These are phyloP conservation scores for Periglandula ipomoeae DNA, from an alignment of 2,329 filamentous ascomycete genomes.

Conservation along the genomic window DNA sequence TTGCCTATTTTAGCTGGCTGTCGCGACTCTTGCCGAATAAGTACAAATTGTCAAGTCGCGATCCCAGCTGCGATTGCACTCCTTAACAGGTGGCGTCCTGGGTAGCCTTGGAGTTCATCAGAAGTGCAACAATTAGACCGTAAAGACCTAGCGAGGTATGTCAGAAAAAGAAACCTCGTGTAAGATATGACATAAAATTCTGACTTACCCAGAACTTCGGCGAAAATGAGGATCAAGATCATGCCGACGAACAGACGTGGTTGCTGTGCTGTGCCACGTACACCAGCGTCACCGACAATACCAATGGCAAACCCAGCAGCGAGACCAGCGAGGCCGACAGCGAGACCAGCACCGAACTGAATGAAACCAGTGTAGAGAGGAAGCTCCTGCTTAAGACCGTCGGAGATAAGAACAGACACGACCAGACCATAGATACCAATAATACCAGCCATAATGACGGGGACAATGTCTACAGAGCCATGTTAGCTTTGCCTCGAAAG, in stretches of 20 bases:
- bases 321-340: slow-evolving; percentile 74
- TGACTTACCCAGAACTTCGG: slow-evolving; percentile 91
- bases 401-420: slow-evolving; percentile 79
- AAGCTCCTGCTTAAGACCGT: slow-evolving; percentile 62
- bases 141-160: slow-evolving; percentile 70
- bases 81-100: slow-evolving; percentile 52
- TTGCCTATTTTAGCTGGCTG: slow-evolving; percentile 14
- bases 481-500: slow-evolving; percentile 12
- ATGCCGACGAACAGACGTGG: slow-evolving; percentile 89
- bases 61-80: slow-evolving; percentile 9
- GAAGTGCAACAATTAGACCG: slow-evolving; percentile 93
- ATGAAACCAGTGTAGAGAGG: slow-evolving; percentile 78
- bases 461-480: slow-evolving; percentile 71
- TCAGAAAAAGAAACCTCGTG: slow-evolving; percentile 14
- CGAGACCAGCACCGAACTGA: slow-evolving; percentile 73
- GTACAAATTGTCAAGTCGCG: slow-evolving; percentile 28
- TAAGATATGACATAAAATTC: background rate
- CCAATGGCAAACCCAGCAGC: slow-evolving; percentile 81
- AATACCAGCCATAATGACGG: slow-evolving; percentile 99
- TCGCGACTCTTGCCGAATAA: slow-evolving; percentile 18
- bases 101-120: slow-evolving; percentile 95
- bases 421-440: slow-evolving; percentile 97
- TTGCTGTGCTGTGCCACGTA: slow-evolving; percentile 76
- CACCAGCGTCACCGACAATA: slow-evolving; percentile 83
- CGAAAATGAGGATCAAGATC: slow-evolving; percentile 99